phyloP scores from a whole-genome alignment of 2,329 filamentous ascomycete species.

The Capronia epimyces region DNA sequence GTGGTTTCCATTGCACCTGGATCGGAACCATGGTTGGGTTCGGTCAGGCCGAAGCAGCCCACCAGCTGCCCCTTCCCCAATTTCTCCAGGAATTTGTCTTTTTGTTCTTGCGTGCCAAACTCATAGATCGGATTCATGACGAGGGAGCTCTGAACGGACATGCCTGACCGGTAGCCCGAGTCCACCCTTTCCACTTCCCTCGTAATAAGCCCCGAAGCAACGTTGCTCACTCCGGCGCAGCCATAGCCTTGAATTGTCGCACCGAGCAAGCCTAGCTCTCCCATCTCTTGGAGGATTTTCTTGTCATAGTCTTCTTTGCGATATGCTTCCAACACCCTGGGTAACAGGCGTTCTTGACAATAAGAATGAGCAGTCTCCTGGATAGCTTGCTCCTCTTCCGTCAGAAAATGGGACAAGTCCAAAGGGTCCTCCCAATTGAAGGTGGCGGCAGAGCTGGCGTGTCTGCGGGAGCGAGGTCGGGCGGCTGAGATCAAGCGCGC shows the following conservation, averaged over 20 bases:
- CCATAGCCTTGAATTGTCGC: constrained; percentile 82
- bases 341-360: constrained; percentile 82
- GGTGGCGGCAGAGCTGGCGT: constrained; percentile 30
- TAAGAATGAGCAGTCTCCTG: constrained; percentile 87
- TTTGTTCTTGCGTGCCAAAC: constrained; percentile 79
- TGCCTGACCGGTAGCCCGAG: constrained; percentile 84
- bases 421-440: constrained; percentile 96
- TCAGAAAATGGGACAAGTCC: constrained; percentile 66
- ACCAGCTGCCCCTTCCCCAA: constrained; percentile 78
- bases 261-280: constrained; percentile 80
- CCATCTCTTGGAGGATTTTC: constrained; percentile 85
- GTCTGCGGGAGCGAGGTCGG: constrained; percentile 12
- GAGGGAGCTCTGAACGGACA: constrained; percentile 90
- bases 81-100: constrained; percentile 72
- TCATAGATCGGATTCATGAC: constrained; percentile 89
- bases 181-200: constrained; percentile 86
- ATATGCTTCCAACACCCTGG: constrained; percentile 80
- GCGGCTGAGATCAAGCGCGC: constrained; percentile 6
- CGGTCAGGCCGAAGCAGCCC: constrained; percentile 83
- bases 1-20: constrained; percentile 85
- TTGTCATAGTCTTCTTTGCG: constrained; percentile 80
- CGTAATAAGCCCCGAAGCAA: constrained; percentile 84
- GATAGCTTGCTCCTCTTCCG: constrained; percentile 86
- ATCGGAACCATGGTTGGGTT: constrained; percentile 89
- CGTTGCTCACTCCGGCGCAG: constrained; percentile 80